Conservation (phyloP, 768 basidiomycete species). For the Paxillus ammoniavirescens region DNA sequence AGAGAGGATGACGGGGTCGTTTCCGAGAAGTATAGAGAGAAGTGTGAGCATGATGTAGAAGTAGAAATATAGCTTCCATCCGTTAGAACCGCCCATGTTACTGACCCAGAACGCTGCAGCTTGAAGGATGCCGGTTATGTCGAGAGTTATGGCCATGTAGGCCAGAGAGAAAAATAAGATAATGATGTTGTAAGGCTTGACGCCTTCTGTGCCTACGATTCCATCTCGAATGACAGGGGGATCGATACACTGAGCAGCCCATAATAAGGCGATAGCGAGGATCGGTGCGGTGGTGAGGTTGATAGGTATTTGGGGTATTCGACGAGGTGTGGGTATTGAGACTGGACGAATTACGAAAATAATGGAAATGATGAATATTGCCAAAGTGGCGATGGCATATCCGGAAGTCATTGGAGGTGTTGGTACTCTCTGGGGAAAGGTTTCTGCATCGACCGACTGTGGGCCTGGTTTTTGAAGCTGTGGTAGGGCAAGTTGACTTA, state of each 20-base stretch:
- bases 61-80: slow-evolving; percentile 70
- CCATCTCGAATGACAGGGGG: slow-evolving; percentile 60
- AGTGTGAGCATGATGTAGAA: slow-evolving; percentile 83
- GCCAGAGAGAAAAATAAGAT: slow-evolving; percentile 90
- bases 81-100: slow-evolving; percentile 71
- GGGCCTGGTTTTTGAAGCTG: not conserved
- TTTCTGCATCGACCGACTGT: not conserved
- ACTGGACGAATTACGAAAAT: slow-evolving; percentile 50
- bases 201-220: slow-evolving; percentile 74
- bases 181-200: slow-evolving; percentile 91
- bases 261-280: slow-evolving; percentile 48
- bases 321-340: slow-evolving; percentile 37
- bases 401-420: slow-evolving; percentile 40
- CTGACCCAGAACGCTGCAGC: slow-evolving; percentile 89
- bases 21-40: slow-evolving; percentile 80
- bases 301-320: slow-evolving; percentile 36
- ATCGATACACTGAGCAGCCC: slow-evolving; percentile 54
- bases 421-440: not conserved
- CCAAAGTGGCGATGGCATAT: slow-evolving; percentile 47
- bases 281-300: slow-evolving; percentile 57
- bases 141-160: slow-evolving; percentile 90
- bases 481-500: no score
- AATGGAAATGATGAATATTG: slow-evolving; percentile 53
- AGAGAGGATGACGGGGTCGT: slow-evolving; percentile 91
- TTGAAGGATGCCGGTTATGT: slow-evolving; percentile 83